A percentile compares a stretch with the other conserved stretches of the same genome.
Evolutionary conservation across 441 rosid genomes (phyloP).

Genomic region (Rhodomyrtus psidioides): DNA sequence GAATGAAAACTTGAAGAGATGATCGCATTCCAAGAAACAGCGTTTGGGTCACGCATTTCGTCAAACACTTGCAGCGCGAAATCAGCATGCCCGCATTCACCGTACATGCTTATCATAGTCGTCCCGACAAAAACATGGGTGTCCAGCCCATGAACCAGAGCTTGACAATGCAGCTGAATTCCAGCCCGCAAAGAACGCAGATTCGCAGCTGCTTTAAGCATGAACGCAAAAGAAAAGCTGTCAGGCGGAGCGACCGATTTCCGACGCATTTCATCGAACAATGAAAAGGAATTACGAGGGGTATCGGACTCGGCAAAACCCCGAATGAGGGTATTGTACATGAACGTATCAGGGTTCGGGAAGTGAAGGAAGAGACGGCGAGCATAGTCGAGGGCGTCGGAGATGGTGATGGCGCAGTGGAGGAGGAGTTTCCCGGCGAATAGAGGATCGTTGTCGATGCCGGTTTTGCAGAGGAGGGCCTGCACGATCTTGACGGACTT

Average conservation of each 20-base stretch:
- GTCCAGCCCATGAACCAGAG: conserved; percentile 40
- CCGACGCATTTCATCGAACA: conserved; percentile 38
- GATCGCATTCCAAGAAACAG: conserved; percentile 61
- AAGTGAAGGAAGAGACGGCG: conserved; percentile 30
- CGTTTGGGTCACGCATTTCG: conserved; percentile 49
- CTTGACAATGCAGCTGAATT: conserved; percentile 61
- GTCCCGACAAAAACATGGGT: conserved; percentile 60
- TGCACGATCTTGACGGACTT: conserved; percentile 48
- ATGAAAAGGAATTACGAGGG: conserved; percentile 31
- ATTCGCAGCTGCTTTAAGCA: conserved; percentile 51
- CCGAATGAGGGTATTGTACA: conserved; percentile 63
- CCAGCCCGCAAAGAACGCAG: conserved; percentile 32
- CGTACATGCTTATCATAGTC: conserved; percentile 63
- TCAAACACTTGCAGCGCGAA: conserved; percentile 53
- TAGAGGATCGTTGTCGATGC: conserved; percentile 30
- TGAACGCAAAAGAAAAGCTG: conserved; percentile 69
- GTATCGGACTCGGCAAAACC: conserved; percentile 44
- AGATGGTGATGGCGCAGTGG: conserved; percentile 34
- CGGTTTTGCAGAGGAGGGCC: conserved; percentile 34
- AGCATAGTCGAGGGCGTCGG: conserved; percentile 43
- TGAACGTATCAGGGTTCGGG: conserved; percentile 53
- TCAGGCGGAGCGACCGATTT: conserved; percentile 35
- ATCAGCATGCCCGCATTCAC: conserved; percentile 42
- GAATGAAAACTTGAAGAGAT: conserved; percentile 43
- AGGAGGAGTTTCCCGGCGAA: conserved; percentile 59